These are phyloP conservation scores for Setaria viridis DNA, from an alignment of 202 grass and related monocot species.

Conservation along the genomic window DNA sequence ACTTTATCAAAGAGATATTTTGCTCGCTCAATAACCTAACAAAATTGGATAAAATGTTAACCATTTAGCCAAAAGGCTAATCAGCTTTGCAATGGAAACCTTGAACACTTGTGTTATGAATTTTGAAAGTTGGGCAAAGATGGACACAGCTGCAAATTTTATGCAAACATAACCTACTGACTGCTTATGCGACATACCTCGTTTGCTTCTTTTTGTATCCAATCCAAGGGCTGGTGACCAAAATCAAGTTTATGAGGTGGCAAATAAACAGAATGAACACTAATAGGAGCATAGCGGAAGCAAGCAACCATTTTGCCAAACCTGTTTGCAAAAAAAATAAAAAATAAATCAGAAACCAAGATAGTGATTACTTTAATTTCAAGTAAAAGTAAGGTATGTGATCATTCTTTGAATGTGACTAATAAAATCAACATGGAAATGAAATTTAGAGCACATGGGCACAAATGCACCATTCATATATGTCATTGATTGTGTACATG, in stretches of 20 bases:
- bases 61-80: constrained; percentile 32
- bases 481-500: not conserved
- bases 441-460: not conserved
- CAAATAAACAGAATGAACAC: constrained; percentile 86
- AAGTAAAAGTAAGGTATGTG: not conserved
- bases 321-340: constrained; percentile 52
- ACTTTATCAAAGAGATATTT: constrained; percentile 80
- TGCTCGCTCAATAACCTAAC: constrained; percentile 69
- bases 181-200: constrained; percentile 67
- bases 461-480: not conserved
- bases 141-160: constrained; percentile 17
- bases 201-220: constrained; percentile 84
- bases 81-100: constrained; percentile 18
- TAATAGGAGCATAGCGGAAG: constrained; percentile 83
- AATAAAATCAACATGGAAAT: constrained; percentile 28
- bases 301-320: constrained; percentile 92
- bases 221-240: constrained; percentile 79
- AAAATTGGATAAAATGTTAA: constrained; percentile 46
- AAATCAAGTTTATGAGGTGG: constrained; percentile 94
- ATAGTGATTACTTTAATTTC: not conserved
- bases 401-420: constrained; percentile 28
- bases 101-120: constrained; percentile 26
- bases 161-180: constrained; percentile 44
- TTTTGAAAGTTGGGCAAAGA: constrained; percentile 14
- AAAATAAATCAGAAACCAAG: constrained; percentile 47